These are phyloP conservation scores for Nidula niveotomentosa DNA, from an alignment of 1,284 basidiomycete species.

Conservation along the genomic window DNA sequence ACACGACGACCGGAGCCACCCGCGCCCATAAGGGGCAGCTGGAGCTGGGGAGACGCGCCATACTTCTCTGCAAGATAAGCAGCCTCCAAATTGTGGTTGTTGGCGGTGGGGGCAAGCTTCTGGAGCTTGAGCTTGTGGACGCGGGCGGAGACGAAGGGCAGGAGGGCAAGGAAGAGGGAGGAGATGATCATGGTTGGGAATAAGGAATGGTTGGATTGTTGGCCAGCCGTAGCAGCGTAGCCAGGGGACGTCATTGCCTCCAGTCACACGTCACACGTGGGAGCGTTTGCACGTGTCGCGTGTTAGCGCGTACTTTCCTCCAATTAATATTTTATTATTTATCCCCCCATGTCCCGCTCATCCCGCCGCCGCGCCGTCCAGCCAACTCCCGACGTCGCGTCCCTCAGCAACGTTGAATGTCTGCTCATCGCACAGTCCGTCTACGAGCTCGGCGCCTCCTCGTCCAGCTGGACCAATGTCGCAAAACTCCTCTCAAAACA, in stretches of 20 bases:
- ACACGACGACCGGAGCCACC: slow-evolving; percentile 74
- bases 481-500: slow-evolving; percentile 67
- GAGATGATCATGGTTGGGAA: slow-evolving; percentile 58
- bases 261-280: too few relatives aligned
- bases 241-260: neutral
- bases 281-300: neutral
- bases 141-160: slow-evolving; percentile 70
- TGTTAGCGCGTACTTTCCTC: neutral
- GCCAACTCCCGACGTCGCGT: slow-evolving; percentile 3
- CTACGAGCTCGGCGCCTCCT: slow-evolving; percentile 76
- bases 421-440: slow-evolving; percentile 84
- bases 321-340: too few relatives aligned
- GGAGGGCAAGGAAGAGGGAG: slow-evolving; percentile 60
- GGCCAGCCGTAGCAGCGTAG: neutral
- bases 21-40: slow-evolving; percentile 71
- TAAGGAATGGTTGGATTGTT: slow-evolving; percentile 9
- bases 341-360: too few relatives aligned
- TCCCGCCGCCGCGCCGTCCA: too few relatives aligned
- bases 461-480: slow-evolving; percentile 63
- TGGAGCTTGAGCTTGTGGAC: slow-evolving; percentile 86
- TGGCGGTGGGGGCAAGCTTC: slow-evolving; percentile 67
- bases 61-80: slow-evolving; percentile 91
- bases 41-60: slow-evolving; percentile 52
- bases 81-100: slow-evolving; percentile 71
- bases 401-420: slow-evolving; percentile 55